Percentiles rank a stretch among this genome's conserved stretches.
phyloP scores from a whole-genome alignment of 1,139 yeast species.

The Scheffersomyces quercinus region DNA sequence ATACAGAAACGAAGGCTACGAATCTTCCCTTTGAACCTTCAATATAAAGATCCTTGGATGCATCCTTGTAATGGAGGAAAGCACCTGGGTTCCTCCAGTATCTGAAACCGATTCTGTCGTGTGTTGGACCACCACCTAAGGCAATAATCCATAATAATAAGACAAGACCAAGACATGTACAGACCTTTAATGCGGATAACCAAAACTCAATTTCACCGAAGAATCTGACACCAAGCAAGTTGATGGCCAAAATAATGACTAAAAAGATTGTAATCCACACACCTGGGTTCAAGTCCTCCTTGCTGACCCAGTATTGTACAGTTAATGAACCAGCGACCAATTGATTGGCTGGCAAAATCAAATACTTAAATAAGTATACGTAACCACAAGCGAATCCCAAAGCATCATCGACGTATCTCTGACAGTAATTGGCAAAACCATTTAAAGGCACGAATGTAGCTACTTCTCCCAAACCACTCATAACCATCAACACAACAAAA shows the following conservation, averaged over 20 bases:
- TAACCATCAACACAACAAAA: constrained; percentile 62
- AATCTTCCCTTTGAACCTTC: constrained; percentile 53
- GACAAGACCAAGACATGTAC: constrained; percentile 58
- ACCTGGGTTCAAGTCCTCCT: constrained; percentile 52
- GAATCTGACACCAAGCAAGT: constrained; percentile 37
- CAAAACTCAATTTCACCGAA: constrained; percentile 74
- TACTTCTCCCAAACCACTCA: constrained; percentile 74
- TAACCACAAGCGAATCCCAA: constrained; percentile 78
- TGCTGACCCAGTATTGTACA: constrained; percentile 59
- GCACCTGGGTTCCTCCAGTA: constrained; percentile 69
- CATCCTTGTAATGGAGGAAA: constrained; percentile 47
- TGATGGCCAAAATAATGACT: constrained; percentile 39
- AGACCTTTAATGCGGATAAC: constrained; percentile 59
- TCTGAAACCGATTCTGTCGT: constrained; percentile 65
- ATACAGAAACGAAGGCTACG: constrained; percentile 64
- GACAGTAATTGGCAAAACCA: constrained; percentile 71
- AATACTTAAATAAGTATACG: constrained; percentile 60
- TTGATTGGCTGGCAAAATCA: constrained; percentile 67
- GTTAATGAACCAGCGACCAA: constrained; percentile 60
- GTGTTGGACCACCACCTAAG: constrained; percentile 61
- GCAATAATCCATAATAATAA: constrained; percentile 49
- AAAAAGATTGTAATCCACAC: constrained; percentile 60
- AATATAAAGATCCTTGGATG: constrained; percentile 24
- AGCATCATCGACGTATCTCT: constrained; percentile 67
- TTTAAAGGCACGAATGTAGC: constrained; percentile 72